Evolutionary conservation across 768 basidiomycete species (phyloP).

Genomic region (Psilocybe cubensis): DNA sequence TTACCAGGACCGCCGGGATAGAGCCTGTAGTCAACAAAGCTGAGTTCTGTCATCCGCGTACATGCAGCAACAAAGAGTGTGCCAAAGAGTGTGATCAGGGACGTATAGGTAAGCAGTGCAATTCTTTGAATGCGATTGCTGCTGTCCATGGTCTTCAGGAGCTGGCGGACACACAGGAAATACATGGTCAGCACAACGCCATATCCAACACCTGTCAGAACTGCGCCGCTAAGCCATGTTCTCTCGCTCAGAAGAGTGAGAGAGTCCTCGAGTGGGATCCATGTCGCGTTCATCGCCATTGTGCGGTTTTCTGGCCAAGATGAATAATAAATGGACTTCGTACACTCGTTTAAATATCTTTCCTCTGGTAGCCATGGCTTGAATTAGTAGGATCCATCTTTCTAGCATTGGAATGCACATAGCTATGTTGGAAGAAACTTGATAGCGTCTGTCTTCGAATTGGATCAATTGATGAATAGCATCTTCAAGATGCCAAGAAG

Average conservation of each 20-base stretch:
- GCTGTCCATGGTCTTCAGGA: not conserved
- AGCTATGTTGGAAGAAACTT: too few species aligned
- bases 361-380: too few species aligned
- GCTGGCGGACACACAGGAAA: conserved; percentile 8
- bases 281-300: conserved; percentile 11
- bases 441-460: too few species aligned
- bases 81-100: conserved; percentile 1
- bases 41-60: conserved; percentile 6
- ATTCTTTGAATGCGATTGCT: not conserved
- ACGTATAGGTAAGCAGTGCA: conserved; percentile 1
- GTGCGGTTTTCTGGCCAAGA: too few species aligned
- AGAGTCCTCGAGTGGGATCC: not conserved
- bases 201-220: conserved; percentile 12
- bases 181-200: conserved; percentile 9
- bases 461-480: too few species aligned
- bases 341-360: too few species aligned
- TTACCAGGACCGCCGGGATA: conserved; percentile 6
- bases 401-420: too few species aligned
- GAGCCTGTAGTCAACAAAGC: conserved; percentile 3
- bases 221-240: conserved; percentile 9
- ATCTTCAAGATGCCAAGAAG: too few species aligned
- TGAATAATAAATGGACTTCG: too few species aligned
- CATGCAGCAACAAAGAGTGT: conserved; percentile 4
- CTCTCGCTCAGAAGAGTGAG: conserved; percentile 1
- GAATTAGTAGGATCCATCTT: too few species aligned